A percentile compares a stretch with the other conserved stretches of the same genome.
Evolutionary conservation across 2,329 filamentous ascomycete species (phyloP).

Genomic region (Trichoderma guizhouense): DNA sequence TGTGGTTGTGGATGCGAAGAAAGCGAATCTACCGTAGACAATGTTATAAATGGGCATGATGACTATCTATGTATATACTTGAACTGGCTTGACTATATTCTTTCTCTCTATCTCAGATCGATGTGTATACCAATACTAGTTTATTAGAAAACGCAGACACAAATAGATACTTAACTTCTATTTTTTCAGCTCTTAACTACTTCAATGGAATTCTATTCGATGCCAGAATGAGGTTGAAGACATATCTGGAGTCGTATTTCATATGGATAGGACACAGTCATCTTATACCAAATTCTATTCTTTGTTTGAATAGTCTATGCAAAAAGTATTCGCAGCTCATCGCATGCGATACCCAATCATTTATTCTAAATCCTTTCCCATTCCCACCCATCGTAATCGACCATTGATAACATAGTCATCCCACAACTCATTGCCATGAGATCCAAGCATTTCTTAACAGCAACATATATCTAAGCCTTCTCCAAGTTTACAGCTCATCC

Average conservation of each 20-base stretch:
- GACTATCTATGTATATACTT: neutral
- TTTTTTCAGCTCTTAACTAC: no score
- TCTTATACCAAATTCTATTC: neutral
- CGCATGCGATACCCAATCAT: neutral
- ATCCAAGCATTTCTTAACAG: no score
- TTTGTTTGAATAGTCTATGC: neutral
- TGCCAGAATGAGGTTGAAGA: neutral
- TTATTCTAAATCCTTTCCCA: neutral
- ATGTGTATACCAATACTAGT: neutral
- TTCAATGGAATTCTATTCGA: neutral
- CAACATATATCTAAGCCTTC: neutral
- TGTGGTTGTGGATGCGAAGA: conserved; percentile 23
- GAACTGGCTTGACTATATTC: neutral
- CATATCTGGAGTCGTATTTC: neutral
- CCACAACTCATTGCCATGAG: neutral
- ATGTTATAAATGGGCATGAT: neutral
- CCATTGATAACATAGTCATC: neutral
- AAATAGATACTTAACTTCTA: neutral
- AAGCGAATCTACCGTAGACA: neutral
- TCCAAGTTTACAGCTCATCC: neutral
- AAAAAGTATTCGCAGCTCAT: neutral
- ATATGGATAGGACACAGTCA: no score
- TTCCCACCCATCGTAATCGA: neutral
- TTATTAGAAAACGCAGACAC: neutral
- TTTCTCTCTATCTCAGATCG: neutral